These are phyloP conservation scores for Craterostigma plantagineum DNA, from an alignment of 257 asterid species.

Conservation along the genomic window DNA sequence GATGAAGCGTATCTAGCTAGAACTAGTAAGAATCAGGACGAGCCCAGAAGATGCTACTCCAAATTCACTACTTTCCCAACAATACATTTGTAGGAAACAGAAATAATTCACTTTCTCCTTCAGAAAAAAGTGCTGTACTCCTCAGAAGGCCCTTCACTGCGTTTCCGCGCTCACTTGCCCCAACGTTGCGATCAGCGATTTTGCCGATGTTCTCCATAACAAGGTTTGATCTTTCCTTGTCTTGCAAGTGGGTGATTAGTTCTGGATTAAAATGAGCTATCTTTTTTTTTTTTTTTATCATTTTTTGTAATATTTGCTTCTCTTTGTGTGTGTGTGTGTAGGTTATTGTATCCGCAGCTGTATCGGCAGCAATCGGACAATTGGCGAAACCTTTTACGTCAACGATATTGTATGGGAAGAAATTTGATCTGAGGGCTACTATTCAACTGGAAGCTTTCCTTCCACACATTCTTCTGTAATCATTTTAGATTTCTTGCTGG, in stretches of 20 bases:
- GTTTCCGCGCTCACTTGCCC: slow-evolving; percentile 16
- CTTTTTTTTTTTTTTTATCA: no score
- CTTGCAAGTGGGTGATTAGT: background rate
- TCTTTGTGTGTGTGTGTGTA: slow-evolving; percentile 9
- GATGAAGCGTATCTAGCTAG: no score
- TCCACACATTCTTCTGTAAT: slow-evolving; percentile 85
- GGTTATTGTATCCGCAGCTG: slow-evolving; percentile 65
- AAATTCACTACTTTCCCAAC: slow-evolving; percentile 11
- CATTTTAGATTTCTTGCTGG: background rate
- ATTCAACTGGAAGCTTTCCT: slow-evolving; percentile 81
- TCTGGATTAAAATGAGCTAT: background rate
- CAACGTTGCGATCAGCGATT: slow-evolving; percentile 10
- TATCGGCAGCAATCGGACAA: slow-evolving; percentile 78
- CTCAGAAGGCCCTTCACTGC: slow-evolving; percentile 13
- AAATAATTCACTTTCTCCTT: background rate
- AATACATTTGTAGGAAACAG: slow-evolving; percentile 5
- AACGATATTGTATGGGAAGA: slow-evolving; percentile 28
- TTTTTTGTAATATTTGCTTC: background rate
- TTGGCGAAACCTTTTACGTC: slow-evolving; percentile 61
- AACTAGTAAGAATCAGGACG: no score
- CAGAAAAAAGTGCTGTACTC: slow-evolving; percentile 1
- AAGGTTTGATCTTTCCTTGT: slow-evolving; percentile 12
- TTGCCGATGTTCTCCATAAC: slow-evolving; percentile 29
- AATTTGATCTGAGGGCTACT: slow-evolving; percentile 32
- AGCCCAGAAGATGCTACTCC: slow-evolving; percentile 14